Evolutionary conservation across 2,329 filamentous ascomycete species (phyloP), one percentile per base, ranked within the genome.

Genomic region (Cryphonectria carpinicola): DNA sequence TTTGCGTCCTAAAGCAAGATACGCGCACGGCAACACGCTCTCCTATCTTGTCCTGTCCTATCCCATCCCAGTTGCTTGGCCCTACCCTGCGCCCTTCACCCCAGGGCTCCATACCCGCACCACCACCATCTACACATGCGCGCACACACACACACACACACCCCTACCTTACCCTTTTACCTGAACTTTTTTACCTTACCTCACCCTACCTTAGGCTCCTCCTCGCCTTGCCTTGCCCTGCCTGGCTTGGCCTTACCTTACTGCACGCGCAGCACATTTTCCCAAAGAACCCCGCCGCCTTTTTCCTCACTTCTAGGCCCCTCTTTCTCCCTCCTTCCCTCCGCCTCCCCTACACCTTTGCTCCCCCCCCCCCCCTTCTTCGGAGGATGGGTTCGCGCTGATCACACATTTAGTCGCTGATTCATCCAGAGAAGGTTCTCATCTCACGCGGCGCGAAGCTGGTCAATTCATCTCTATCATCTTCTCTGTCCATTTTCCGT

Each of bases 321-420:
- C 56, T n/a, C 22, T 10, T 49, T 22, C 43, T 49, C 43, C 19
- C 22, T 49, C 46, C 46, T 22, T 49, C 46, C 22, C 46, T n/a
- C 46, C 22, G 37, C 46, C 22, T 19, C 22, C 19, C 46, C 22
- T n/a, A n/a, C 19, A 32, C 32, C 32, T 32, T 32, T 28, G 28
- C 28, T n/a, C n/a, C 28, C 3, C 3, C 32, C 32, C 32, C 43
- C 43, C 46, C 46, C 46, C 46, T 22, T n/a, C 49, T 58, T 63
- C 60, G 60, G 69, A 71, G 66, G 22, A 68, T 61, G 66, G 69
- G 54, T 65, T 67, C 61, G 58, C 60, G 70, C 70, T 70, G 68
- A 70, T 72, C 70, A 72, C 70, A 70, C 70, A 72, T 67, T 61
- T 72, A 72, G 70, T 72, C 70, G 65, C 68, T 72, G 65, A 70